Evolutionary conservation across 2,329 filamentous ascomycete species (phyloP).

Genomic region (Mariannaea elegans): DNA sequence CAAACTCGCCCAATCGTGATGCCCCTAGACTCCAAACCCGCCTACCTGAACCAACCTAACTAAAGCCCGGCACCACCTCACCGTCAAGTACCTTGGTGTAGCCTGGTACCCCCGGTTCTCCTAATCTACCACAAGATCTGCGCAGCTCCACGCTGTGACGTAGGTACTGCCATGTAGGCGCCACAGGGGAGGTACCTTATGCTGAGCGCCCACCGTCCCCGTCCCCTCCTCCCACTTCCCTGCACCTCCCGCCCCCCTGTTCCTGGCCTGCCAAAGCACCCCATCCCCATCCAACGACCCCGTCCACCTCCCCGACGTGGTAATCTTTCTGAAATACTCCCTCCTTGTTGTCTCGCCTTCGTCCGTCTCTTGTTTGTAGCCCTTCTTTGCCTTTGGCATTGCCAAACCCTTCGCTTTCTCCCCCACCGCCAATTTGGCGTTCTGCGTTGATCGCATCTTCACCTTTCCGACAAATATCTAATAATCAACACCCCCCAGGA

Average conservation of each 20-base stretch:
- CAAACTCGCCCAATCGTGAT: slow-evolving; percentile 27
- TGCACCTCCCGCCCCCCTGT: slow-evolving; percentile 29
- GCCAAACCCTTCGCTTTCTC: slow-evolving; percentile 18
- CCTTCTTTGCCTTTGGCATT: slow-evolving; percentile 25
- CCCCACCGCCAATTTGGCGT: slow-evolving; percentile 28
- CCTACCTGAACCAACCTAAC: slow-evolving; percentile 42
- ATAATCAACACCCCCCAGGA: slow-evolving; percentile 32
- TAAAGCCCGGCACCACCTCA: slow-evolving; percentile 27
- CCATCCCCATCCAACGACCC: slow-evolving; percentile 7
- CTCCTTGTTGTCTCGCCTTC: slow-evolving; percentile 26
- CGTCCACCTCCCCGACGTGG: slow-evolving; percentile 15
- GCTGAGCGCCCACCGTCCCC: slow-evolving; percentile 26
- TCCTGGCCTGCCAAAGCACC: slow-evolving; percentile 37
- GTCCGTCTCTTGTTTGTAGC: slow-evolving; percentile 27
- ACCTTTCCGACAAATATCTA: slow-evolving; percentile 26
- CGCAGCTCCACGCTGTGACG: not conserved
- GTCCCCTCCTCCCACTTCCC: slow-evolving; percentile 28
- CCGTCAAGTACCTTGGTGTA: slow-evolving; percentile 32
- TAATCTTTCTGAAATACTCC: slow-evolving; percentile 33
- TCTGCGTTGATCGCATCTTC: slow-evolving; percentile 39
- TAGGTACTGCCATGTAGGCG: slow-evolving; percentile 17
- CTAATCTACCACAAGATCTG: slow-evolving; percentile 8
- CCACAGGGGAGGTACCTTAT: slow-evolving; percentile 25
- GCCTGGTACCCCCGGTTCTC: slow-evolving; percentile 21
- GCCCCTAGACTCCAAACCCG: slow-evolving; percentile 32